Evolutionary conservation across 1,284 basidiomycete species (phyloP), one percentile per base, ranked within the genome.

Genomic region (Ustilago hordei): DNA sequence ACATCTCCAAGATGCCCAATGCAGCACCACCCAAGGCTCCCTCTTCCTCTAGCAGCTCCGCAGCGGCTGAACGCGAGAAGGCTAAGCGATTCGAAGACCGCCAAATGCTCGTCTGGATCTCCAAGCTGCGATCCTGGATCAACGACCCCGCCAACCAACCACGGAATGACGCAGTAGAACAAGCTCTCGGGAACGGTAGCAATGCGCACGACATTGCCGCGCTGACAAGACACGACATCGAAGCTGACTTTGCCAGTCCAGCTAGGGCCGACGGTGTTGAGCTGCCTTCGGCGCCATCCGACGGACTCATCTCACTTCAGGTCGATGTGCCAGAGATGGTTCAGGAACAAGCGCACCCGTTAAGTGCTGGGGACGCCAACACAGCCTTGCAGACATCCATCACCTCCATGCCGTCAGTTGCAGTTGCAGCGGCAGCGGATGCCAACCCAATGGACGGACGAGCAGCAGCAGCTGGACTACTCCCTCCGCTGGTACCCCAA

Each of bases 101-200:
- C 0, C 66, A 74, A 41, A 78, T 78, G 72, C 88, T 55, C 23
- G 63, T 66, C 2, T 83, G 82, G 81, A 81, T 84, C 43, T 65
- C 60, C 28, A 68, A 79, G 55, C 58, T 84, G 9, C 79, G 82
- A 4, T 65, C 58, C 8, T 84, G 81, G 81, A 75, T 84, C 59
- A 68, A 67, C 32, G 75, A 77, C 5, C 69, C 69, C 8, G 57
- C 45, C 31, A 72, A 72, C 19, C 65, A 61, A 19, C 38, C 55
- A 12, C 62, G 60, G n/a, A 47, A 15, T 17, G 41, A 28, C 11
- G 15, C 15, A 5, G 28, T 23, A n/a, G 23, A 61, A 8, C 23
- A 28, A 19, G 39, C 32, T 31, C 53, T 61, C 32, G n/a, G 17
- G 1, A 41, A 13, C 48, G 13, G 28, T 5, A 41, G n/a, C 41